Base-by-base conservation (phyloP, 352 stramenopile genomes). In the Globisporangium alternatum region DNA sequence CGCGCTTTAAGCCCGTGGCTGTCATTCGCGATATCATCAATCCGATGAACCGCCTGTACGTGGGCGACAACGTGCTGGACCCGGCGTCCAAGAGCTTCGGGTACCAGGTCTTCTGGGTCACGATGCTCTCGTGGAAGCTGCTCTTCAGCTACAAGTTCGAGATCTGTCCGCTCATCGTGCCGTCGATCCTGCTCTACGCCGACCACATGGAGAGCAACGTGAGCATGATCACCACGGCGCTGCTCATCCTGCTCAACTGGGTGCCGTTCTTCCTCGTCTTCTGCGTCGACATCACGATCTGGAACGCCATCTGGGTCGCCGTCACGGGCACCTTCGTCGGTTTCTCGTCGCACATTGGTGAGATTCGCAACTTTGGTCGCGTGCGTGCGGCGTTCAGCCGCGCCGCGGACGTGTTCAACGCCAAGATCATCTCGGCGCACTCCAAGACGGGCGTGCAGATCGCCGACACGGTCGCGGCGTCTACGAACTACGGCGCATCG, bases 61-160 rank as follows among this genome's bases (percentile, higher is more conserved):
- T 98, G 22, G 95, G 91, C 41, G 98, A 99, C 70, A 97, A 98
- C 65, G 91, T 99, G 15, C 78, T 98, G 55, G 96, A 99, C 71
- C 96, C 95, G 5, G 90, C 95, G 43, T 90, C 81, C 5, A 84
- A 91, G 65, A 97, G 91, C 59, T 53, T 92, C 5, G 83, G 77
- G 8, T 99, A 99, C 72, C 83, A 98, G 55, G 80, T 98, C 48
- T 99, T 98, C 62, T 99, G 97, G 97, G 59, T 81, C 5, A 96
- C 91, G 12, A 86, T 99, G 66, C 80, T 99, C 25, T 74, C 79
- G 30, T 99, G 93, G 93, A 99, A 99, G 74, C 67, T 99, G 6
- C 98, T 94, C 69, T 99, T 99, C 73, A 98, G 94, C 60, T 99
- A 99, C 79, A 90, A 98, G 67, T 99, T 99, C 72, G 95, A 99